A percentile compares a stretch with the other conserved stretches of the same genome.
Conservation (phyloP, 2,329 filamentous ascomycete species). For the Colletotrichum simmondsii region DNA sequence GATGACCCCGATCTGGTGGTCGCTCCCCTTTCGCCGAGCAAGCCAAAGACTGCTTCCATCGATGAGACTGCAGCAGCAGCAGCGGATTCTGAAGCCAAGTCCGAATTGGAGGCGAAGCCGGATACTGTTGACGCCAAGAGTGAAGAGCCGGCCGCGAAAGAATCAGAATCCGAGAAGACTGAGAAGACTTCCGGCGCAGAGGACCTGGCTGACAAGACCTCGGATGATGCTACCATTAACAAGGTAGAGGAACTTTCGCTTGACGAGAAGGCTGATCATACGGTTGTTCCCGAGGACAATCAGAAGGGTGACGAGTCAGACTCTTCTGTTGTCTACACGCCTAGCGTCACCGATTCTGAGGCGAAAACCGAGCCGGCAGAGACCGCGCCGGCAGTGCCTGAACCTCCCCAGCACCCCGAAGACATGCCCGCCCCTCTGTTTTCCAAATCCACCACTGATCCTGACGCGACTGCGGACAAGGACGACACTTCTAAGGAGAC, state of each 20-base stretch:
- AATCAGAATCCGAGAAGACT: not conserved
- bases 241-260: conserved; percentile 31
- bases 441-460: conserved; percentile 45
- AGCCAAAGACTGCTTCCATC: conserved; percentile 40
- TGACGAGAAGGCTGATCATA: conserved; percentile 20
- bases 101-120: conserved; percentile 22
- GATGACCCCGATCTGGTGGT: conserved; percentile 68
- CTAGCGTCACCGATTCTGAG: conserved; percentile 26
- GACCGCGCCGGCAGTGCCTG: not conserved
- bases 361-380: conserved; percentile 21
- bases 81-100: conserved; percentile 31
- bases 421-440: conserved; percentile 77
- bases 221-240: conserved; percentile 11
- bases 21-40: conserved; percentile 66
- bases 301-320: conserved; percentile 41
- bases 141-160: conserved; percentile 2
- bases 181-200: not conserved
- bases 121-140: conserved; percentile 21
- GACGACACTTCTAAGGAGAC: not conserved
- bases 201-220: not conserved
- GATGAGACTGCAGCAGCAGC: conserved; percentile 33
- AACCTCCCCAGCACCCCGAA: conserved; percentile 65
- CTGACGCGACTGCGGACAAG: conserved; percentile 4
- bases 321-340: conserved; percentile 39
- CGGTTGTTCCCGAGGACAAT: conserved; percentile 17